Percentiles rank a stretch among this genome's conserved stretches.
phyloP scores from a whole-genome alignment of 2,329 filamentous ascomycete species.

The Xylogone sp. region DNA sequence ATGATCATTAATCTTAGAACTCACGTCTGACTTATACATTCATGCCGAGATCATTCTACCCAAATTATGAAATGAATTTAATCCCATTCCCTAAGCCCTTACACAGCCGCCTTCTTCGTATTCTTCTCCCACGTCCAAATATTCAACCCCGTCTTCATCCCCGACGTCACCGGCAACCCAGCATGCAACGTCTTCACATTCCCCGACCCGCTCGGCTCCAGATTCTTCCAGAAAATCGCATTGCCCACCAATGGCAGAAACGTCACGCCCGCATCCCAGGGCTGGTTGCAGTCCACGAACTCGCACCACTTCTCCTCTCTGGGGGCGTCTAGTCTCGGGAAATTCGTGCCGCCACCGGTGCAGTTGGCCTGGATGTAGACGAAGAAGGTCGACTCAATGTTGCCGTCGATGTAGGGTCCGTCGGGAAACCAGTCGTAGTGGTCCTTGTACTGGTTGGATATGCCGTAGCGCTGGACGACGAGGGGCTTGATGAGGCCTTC shows the following conservation, averaged over 20 bases:
- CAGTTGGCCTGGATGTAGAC: conserved; percentile 7
- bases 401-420: background rate
- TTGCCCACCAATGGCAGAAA: conserved; percentile 27
- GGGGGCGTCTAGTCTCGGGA: conserved; percentile 2
- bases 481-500: conserved; percentile 55
- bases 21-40: too few relatives aligned
- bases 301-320: conserved; percentile 1
- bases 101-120: background rate
- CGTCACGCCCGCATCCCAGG: background rate
- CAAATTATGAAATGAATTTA: too few relatives aligned
- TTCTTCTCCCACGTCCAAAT: conserved; percentile 30
- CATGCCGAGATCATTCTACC: too few relatives aligned
- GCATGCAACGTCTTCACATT: conserved; percentile 38
- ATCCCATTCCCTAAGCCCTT: too few relatives aligned
- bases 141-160: conserved; percentile 42
- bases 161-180: conserved; percentile 35
- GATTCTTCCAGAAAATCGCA: conserved; percentile 42
- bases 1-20: too few relatives aligned
- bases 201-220: conserved; percentile 38
- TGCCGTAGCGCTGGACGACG: conserved; percentile 49
- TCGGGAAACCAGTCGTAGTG: conserved; percentile 49
- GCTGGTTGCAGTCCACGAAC: conserved; percentile 1
- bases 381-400: conserved; percentile 5
- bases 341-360: conserved; percentile 6
- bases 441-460: conserved; percentile 51